Conservation (phyloP, 306 rosid genomes). For the Trifolium dubium region DNA sequence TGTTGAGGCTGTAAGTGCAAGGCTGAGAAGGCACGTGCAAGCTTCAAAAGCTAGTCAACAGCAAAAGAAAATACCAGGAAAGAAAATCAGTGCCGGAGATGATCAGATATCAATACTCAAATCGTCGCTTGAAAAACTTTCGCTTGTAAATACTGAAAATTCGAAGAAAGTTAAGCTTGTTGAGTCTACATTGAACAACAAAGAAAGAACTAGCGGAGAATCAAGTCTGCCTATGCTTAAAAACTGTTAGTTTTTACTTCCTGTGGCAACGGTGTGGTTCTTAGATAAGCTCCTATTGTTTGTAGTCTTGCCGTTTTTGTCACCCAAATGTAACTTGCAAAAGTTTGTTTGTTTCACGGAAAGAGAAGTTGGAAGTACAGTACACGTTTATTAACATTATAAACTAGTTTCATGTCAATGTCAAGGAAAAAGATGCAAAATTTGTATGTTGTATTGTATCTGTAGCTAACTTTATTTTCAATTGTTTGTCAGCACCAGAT, state of each 20-base stretch:
- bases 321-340: neutral
- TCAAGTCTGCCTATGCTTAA: constrained; percentile 36
- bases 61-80: constrained; percentile 53
- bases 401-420: constrained; percentile 22
- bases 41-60: constrained; percentile 54
- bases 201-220: constrained; percentile 56
- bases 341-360: neutral
- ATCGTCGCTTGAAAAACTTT: constrained; percentile 67
- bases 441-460: constrained; percentile 31
- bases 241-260: constrained; percentile 15
- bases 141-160: constrained; percentile 74
- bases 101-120: constrained; percentile 72
- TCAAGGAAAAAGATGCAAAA: constrained; percentile 1
- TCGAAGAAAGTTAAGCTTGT: constrained; percentile 74
- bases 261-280: constrained; percentile 9
- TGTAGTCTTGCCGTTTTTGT: constrained; percentile 22
- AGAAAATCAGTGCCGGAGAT: constrained; percentile 57
- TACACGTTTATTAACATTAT: constrained; percentile 24
- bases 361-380: neutral
- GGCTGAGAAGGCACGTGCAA: constrained; percentile 66
- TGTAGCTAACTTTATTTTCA: constrained; percentile 18
- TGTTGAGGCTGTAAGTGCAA: constrained; percentile 63
- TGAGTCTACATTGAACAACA: constrained; percentile 61
- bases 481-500: constrained; percentile 9
- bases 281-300: constrained; percentile 20